Conservation (phyloP, 2,329 filamentous ascomycete genomes). For the Botryotinia narcissicola region DNA sequence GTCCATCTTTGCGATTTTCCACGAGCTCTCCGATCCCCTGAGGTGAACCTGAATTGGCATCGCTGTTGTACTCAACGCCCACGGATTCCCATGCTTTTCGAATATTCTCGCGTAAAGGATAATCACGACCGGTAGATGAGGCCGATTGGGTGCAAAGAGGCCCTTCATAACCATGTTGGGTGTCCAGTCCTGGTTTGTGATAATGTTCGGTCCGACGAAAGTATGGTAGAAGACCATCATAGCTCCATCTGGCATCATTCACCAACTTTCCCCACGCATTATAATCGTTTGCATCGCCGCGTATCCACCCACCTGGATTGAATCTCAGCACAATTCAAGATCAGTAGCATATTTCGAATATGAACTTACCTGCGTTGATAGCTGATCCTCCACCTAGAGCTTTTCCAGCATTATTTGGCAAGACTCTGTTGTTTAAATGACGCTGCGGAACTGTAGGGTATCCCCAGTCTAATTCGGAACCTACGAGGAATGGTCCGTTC, state of each 20-base stretch:
- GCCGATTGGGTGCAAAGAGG: conserved; percentile 3
- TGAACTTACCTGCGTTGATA: conserved; percentile 39
- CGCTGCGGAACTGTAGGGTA: conserved; percentile 40
- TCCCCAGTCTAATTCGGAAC: conserved; percentile 37
- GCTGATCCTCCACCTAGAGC: conserved; percentile 44
- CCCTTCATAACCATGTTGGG: conserved; percentile 2
- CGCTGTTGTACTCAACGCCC: background rate
- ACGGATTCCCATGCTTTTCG: background rate
- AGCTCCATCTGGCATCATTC: conserved; percentile 46
- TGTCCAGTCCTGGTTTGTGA: background rate
- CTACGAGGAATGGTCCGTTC: conserved; percentile 2
- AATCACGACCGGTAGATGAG: background rate
- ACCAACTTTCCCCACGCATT: conserved; percentile 45
- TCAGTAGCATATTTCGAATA: too few relatives aligned
- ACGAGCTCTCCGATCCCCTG: background rate
- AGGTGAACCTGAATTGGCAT: background rate
- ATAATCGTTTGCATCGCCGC: conserved; percentile 46
- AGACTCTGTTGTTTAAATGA: conserved; percentile 30
- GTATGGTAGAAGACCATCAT: conserved; percentile 47
- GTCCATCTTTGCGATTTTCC: background rate
- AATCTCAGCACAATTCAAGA: too few relatives aligned
- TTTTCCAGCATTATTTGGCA: conserved; percentile 40
- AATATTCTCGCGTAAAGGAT: background rate
- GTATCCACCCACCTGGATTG: conserved; percentile 39
- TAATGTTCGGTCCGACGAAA: conserved; percentile 42